Evolutionary conservation across 1,284 basidiomycete genomes (phyloP).

Genomic region (Sparassis latifolia): DNA sequence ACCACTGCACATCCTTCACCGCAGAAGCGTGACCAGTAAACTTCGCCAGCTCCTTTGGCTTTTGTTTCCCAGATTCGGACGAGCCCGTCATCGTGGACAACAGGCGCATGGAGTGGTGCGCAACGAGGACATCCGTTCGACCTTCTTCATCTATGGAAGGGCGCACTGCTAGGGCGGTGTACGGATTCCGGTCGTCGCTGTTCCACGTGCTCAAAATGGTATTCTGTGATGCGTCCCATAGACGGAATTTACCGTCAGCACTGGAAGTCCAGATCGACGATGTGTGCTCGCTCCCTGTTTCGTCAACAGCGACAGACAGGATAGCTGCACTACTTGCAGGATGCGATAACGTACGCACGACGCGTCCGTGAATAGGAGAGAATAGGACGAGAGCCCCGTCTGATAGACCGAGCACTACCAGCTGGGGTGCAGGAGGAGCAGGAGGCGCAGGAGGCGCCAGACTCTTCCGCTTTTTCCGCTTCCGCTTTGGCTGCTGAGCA

Average conservation of each 20-base stretch:
- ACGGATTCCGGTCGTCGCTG: slow-evolving; percentile 49
- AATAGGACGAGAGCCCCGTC: slow-evolving; percentile 51
- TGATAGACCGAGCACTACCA: slow-evolving; percentile 50
- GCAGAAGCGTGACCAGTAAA: slow-evolving; percentile 66
- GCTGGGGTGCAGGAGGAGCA: slow-evolving; percentile 25
- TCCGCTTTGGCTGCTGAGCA: slow-evolving; percentile 21
- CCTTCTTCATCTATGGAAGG: slow-evolving; percentile 28
- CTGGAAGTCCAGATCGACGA: slow-evolving; percentile 48
- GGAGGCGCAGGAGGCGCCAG: slow-evolving; percentile 11
- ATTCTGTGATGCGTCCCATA: slow-evolving; percentile 51
- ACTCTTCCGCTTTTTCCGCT: slow-evolving; percentile 38
- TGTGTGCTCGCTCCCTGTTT: slow-evolving; percentile 18
- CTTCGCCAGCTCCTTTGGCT: slow-evolving; percentile 38
- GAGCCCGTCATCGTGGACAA: slow-evolving; percentile 32
- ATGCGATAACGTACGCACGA: slow-evolving; percentile 49
- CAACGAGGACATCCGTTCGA: slow-evolving; percentile 41
- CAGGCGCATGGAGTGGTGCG: slow-evolving; percentile 54
- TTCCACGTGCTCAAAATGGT: slow-evolving; percentile 44
- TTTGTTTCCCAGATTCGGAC: slow-evolving; percentile 28
- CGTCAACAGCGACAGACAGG: slow-evolving; percentile 36
- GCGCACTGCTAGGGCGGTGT: slow-evolving; percentile 43
- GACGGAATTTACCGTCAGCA: slow-evolving; percentile 47
- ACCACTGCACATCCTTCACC: slow-evolving; percentile 48
- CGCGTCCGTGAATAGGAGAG: slow-evolving; percentile 49
- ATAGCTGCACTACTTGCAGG: slow-evolving; percentile 47